Evolutionary conservation across 2,329 filamentous ascomycete species (phyloP).

Genomic region (Aspergillus neoniger): DNA sequence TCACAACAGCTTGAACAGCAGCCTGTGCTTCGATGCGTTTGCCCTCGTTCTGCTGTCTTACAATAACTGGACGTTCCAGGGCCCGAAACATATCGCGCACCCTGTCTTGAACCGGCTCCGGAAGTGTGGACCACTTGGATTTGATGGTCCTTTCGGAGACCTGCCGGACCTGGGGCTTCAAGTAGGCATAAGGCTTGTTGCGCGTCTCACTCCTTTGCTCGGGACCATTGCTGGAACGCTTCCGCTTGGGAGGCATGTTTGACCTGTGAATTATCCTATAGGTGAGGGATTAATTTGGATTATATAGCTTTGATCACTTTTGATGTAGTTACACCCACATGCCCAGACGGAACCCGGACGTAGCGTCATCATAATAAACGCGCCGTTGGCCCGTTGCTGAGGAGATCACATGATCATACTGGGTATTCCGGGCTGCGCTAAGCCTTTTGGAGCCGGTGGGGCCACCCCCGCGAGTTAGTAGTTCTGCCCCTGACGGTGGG

Average conservation of each 20-base stretch:
- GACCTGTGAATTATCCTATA: neutral
- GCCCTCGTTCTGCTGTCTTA: constrained; percentile 44
- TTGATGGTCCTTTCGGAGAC: constrained; percentile 47
- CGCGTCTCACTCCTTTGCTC: constrained; percentile 19
- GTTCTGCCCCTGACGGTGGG: neutral
- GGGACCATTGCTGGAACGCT: constrained; percentile 27
- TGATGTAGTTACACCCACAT: neutral
- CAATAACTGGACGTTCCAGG: constrained; percentile 47
- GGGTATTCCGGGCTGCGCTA: neutral
- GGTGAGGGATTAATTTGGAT: neutral
- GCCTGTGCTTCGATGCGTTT: constrained; percentile 47
- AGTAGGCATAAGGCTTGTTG: constrained; percentile 39
- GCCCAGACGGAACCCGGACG: neutral
- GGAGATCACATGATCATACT: neutral
- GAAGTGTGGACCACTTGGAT: constrained; percentile 49
- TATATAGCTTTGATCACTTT: neutral
- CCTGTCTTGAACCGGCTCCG: constrained; percentile 45
- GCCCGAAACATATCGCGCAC: constrained; percentile 45
- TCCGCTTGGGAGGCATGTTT: constrained; percentile 29
- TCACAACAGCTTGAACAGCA: constrained; percentile 44
- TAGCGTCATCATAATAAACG: constrained; percentile 2
- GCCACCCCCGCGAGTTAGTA: neutral
- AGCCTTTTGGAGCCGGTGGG: neutral
- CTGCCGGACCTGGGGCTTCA: constrained; percentile 45
- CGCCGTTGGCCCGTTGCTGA: constrained; percentile 2